Conservation (phyloP, 148 eudicot species). For the Heliosperma pusillum region DNA sequence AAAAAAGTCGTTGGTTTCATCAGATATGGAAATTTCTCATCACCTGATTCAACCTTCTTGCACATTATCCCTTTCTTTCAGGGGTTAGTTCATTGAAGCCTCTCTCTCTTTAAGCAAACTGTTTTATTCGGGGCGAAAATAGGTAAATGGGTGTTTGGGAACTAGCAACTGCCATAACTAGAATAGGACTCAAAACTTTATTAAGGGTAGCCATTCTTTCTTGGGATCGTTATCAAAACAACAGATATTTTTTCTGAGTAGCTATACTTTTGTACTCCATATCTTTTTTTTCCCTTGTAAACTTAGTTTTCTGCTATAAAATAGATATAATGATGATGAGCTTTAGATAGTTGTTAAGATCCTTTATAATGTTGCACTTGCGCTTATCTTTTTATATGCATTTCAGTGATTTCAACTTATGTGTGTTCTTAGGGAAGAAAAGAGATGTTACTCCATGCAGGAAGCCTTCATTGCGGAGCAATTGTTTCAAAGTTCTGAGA, state of each 20-base stretch:
- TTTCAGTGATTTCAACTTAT: slow-evolving; percentile 14
- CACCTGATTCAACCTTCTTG: background rate
- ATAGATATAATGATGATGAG: background rate
- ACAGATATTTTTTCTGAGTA: background rate
- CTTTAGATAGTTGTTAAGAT: background rate
- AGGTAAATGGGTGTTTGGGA: background rate
- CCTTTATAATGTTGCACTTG: background rate
- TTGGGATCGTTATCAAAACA: background rate
- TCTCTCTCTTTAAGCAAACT: background rate
- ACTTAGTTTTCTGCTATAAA: background rate
- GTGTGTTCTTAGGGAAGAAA: slow-evolving; percentile 47
- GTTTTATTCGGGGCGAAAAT: background rate
- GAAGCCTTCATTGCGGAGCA: slow-evolving; percentile 74
- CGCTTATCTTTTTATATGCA: background rate
- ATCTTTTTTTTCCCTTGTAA: too few species aligned
- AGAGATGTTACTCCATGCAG: slow-evolving; percentile 61
- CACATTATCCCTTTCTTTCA: background rate
- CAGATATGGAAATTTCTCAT: background rate
- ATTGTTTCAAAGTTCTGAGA: slow-evolving; percentile 77
- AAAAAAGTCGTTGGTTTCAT: background rate
- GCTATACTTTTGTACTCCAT: background rate
- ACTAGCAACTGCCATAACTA: background rate
- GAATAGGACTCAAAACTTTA: background rate
- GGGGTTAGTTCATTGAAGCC: background rate
- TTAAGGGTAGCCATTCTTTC: too few species aligned